Percentiles rank a stretch among this genome's conserved stretches.
phyloP scores from a whole-genome alignment of 805 yeast species.

The Saturnispora sanitii region DNA sequence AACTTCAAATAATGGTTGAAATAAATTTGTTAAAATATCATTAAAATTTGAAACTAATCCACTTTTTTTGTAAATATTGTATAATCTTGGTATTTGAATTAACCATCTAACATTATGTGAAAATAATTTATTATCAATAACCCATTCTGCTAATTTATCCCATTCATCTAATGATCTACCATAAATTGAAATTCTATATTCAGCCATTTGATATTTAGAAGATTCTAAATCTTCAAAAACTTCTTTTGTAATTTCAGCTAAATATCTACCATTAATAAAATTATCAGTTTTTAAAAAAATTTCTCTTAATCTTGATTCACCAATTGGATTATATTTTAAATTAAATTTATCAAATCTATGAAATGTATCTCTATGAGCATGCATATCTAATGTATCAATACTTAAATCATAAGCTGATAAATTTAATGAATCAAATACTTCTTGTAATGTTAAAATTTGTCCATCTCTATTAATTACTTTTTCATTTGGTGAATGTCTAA shows the following conservation, averaged over 20 bases:
- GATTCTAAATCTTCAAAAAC: slow-evolving; percentile 91
- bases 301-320: slow-evolving; percentile 94
- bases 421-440: slow-evolving; percentile 85
- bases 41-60: slow-evolving; percentile 63
- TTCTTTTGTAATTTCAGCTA: slow-evolving; percentile 90
- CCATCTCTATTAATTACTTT: slow-evolving; percentile 93
- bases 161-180: slow-evolving; percentile 88
- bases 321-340: slow-evolving; percentile 93
- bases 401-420: slow-evolving; percentile 90
- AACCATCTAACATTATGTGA: slow-evolving; percentile 96
- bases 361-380: slow-evolving; percentile 96
- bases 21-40: slow-evolving; percentile 68
- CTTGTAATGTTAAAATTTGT: slow-evolving; percentile 69
- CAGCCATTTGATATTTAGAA: slow-evolving; percentile 95
- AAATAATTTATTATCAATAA: slow-evolving; percentile 80
- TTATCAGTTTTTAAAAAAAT: slow-evolving; percentile 94
- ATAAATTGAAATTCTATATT: slow-evolving; percentile 87
- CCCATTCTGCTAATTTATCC: slow-evolving; percentile 94
- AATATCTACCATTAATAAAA: slow-evolving; percentile 74
- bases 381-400: slow-evolving; percentile 97
- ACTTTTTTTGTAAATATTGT: slow-evolving; percentile 75
- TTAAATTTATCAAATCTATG: slow-evolving; percentile 97
- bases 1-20: slow-evolving; percentile 85
- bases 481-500: slow-evolving; percentile 78
- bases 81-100: slow-evolving; percentile 88